A percentile compares a stretch with the other conserved stretches of the same genome.
Evolutionary conservation across 176 grass and related monocot genomes (phyloP).

Genomic region (Oryza punctata): DNA sequence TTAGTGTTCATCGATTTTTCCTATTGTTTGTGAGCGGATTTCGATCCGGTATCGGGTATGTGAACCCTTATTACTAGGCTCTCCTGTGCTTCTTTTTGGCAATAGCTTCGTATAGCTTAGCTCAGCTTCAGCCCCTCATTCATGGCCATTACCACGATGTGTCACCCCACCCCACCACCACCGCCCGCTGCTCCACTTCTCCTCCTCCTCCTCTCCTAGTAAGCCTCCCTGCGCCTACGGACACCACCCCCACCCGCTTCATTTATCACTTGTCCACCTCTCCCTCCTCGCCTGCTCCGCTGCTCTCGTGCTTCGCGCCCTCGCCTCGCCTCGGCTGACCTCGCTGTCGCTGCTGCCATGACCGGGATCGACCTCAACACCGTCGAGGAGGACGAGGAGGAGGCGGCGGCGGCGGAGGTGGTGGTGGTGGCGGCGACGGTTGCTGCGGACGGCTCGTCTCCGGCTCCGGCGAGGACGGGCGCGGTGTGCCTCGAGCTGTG

Average conservation of each 20-base stretch:
- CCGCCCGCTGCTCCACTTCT: conserved; percentile 18
- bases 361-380: conserved; percentile 82
- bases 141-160: conserved; percentile 53
- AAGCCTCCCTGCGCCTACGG: background rate
- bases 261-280: background rate
- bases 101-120: background rate
- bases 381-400: conserved; percentile 74
- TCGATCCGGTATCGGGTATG: no score
- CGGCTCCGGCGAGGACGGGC: background rate
- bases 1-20: no score
- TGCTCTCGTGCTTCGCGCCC: conserved; percentile 28
- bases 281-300: background rate
- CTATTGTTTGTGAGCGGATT: no score
- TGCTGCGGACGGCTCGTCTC: conserved; percentile 15
- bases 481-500: conserved; percentile 76
- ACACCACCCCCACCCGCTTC: conserved; percentile 14
- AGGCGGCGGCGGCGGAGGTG: conserved; percentile 17
- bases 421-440: conserved; percentile 18
- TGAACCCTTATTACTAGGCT: no score
- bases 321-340: background rate
- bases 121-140: background rate
- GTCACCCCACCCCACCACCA: conserved; percentile 34
- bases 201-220: background rate
- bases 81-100: background rate
- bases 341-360: conserved; percentile 10